Evolutionary conservation across 768 basidiomycete genomes (phyloP).

Genomic region (Lentinula sp.): DNA sequence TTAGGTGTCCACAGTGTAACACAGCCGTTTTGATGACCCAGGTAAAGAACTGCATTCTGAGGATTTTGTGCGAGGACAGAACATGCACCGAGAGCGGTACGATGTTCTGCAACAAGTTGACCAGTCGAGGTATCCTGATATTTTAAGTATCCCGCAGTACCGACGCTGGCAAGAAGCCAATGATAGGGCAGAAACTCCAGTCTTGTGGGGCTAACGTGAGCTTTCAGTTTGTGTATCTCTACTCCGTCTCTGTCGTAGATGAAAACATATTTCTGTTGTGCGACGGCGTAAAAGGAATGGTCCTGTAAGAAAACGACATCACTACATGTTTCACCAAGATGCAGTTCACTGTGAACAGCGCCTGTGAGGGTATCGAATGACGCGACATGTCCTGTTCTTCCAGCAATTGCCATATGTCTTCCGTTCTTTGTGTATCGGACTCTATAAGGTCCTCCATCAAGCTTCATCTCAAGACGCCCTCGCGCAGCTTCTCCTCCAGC

Average conservation of each 20-base stretch:
- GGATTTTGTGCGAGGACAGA: constrained; percentile 83
- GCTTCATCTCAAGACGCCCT: constrained; percentile 70
- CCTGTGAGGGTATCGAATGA: constrained; percentile 94
- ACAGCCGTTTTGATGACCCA: constrained; percentile 92
- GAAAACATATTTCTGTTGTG: constrained; percentile 93
- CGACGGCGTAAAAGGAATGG: constrained; percentile 89
- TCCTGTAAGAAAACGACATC: constrained; percentile 94
- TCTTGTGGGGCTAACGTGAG: constrained; percentile 83
- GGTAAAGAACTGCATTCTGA: constrained; percentile 90
- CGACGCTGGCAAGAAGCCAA: constrained; percentile 84
- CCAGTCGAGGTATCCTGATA: constrained; percentile 98
- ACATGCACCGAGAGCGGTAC: constrained; percentile 85
- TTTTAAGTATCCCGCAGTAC: constrained; percentile 86
- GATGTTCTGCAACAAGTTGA: constrained; percentile 76
- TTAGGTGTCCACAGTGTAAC: constrained; percentile 99
- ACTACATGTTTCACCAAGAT: constrained; percentile 83
- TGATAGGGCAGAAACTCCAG: constrained; percentile 95
- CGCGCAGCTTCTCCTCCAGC: constrained; percentile 71
- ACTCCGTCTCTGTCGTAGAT: constrained; percentile 94
- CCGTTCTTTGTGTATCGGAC: constrained; percentile 89
- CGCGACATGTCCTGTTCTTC: constrained; percentile 78
- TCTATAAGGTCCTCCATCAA: constrained; percentile 84
- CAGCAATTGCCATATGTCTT: constrained; percentile 82
- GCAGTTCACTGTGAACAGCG: constrained; percentile 78
- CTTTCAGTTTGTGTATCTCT: constrained; percentile 80